These are phyloP conservation scores for Maudiozyma turicensis DNA, from an alignment of 805 yeast species.

Conservation along the genomic window DNA sequence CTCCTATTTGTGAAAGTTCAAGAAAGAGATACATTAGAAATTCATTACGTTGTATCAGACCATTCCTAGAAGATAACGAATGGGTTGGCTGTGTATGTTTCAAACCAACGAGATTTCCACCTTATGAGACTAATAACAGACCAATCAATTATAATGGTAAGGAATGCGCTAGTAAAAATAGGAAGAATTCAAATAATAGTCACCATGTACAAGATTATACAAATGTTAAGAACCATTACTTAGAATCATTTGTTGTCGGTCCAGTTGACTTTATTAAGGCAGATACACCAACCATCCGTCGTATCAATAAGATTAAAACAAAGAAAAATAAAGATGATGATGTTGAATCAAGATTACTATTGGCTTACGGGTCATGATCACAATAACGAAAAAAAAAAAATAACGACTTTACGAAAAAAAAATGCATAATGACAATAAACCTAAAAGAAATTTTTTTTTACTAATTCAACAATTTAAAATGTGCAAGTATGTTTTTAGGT, in stretches of 20 bases:
- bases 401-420: not conserved
- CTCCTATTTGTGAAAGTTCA: conserved; percentile 31
- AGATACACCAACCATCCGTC: conserved; percentile 1
- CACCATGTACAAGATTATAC: not conserved
- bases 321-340: conserved; percentile 1
- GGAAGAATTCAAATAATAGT: not conserved
- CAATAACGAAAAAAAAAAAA: not conserved
- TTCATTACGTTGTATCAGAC: conserved; percentile 47
- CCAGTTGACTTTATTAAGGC: conserved; percentile 20
- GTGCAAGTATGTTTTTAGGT: too few relatives aligned
- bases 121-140: conserved; percentile 16
- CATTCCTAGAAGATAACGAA: conserved; percentile 40
- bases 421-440: not conserved
- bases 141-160: conserved; percentile 6
- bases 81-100: conserved; percentile 44
- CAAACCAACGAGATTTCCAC: conserved; percentile 21
- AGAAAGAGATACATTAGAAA: conserved; percentile 39
- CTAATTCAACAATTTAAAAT: too few relatives aligned
- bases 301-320: not conserved
- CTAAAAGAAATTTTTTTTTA: too few relatives aligned
- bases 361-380: not conserved
- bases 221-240: conserved; percentile 16
- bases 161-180: not conserved
- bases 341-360: not conserved
- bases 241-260: conserved; percentile 23